Base-by-base conservation (phyloP, 192 early-diverging fungal species). In the Backusella tarrabulga region DNA sequence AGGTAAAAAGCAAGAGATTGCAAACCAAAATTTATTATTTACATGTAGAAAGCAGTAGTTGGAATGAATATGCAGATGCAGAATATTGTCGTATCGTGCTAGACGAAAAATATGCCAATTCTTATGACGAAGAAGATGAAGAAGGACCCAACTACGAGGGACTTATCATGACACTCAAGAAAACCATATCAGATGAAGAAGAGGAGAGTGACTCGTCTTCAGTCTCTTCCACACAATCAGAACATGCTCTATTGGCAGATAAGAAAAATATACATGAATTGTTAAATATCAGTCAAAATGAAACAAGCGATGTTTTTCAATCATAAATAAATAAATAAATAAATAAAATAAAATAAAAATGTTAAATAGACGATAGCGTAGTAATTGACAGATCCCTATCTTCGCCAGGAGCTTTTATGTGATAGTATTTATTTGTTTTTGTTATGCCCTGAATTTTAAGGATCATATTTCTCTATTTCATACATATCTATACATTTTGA, bases 61-160 rank as follows among this genome's bases (percentile, higher is more conserved):
- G 71, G 71, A 72, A 36, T 50, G 71, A 72, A 21, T 72, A 72
- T 50, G 71, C 71, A 46, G 71, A 72, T 50, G 42, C 42, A 32
- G 71, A 72, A 19, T 72, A 72, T 50, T 15, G 26, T n/a, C 71
- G 71, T 72, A 72, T 72, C 12, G 26, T 72, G 19, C 42, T 40
- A 1, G 71, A 72, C 26, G 71, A 72, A 50, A 72, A 72, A 29
- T 72, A 72, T 34, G 40, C 26, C 9, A 72, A 46, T 46, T 50
- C 71, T 19, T 50, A 42, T 41, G 69, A 68, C 1, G 67, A 29
- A 21, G 71, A 72, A n/a, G 35, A 44, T 46, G 71, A 72, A 32
- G 71, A 44, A n/a, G 34, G 29, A n/a, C 29, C 35, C 17, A 17
- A 21, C 14, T 36, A 70, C 23, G 68, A 70, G 29, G 38, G 56